Evolutionary conservation across 805 yeast species (phyloP), one percentile per base, ranked within the genome.

Genomic region (Brettanomyces anomalus): DNA sequence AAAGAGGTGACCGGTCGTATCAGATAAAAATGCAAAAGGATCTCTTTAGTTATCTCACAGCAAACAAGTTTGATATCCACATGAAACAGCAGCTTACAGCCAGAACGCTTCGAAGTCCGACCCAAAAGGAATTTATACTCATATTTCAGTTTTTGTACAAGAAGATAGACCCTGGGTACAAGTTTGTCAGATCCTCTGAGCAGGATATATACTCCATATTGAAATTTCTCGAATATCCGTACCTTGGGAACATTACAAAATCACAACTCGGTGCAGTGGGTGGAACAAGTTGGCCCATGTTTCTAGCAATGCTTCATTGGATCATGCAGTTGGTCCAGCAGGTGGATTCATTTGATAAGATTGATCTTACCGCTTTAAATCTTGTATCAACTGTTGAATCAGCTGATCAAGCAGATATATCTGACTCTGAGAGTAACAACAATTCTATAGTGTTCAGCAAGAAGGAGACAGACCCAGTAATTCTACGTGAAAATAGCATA

Each of bases 201-300:
- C 70, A 75, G 39, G 96, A 88, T 48, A 83, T 87, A 3, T 82
- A 79, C 47, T 70, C 74, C 16, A 63, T 85, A 16, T 64, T 88
- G 51, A 81, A 77, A 55, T 70, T 69, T 32, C 58, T 87, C 46
- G 76, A 75, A 39, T 88, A 88, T 53, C 96, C 97, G 2, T 86
- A 81, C 57, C 60, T 86, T 45, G 94, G 84, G 34, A 68, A 85
- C 0, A 79, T 89, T 33, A 85, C 82, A 59, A 81, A 88, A 54
- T 81, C 93, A 1, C 94, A 86, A 56, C 80, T 88, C 33, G 77
- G 88, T 33, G 96, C 96, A 0, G 96, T 86, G 11, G 96, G 96
- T 5, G 95, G 95, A 3, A 79, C 82, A 39, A 79, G 79, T 50
- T 88, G 96, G 96, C 87, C 85, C 11, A 72, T 74, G 6, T 85